A percentile compares a stretch with the other conserved stretches of the same genome.
Conservation (phyloP, 2,329 filamentous ascomycete genomes). For the Pyrenochaeta sp. region DNA sequence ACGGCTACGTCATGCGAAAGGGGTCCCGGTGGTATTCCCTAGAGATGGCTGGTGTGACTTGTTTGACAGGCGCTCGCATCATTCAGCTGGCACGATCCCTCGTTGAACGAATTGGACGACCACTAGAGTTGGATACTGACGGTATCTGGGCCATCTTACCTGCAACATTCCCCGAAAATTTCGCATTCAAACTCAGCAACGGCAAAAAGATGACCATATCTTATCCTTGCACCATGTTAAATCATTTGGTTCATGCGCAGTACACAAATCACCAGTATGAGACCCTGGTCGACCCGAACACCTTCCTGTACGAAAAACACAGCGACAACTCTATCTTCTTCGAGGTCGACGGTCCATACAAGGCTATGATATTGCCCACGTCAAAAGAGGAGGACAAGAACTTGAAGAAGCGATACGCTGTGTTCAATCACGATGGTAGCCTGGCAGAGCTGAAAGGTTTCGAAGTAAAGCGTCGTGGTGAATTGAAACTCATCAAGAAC, state of each 20-base stretch:
- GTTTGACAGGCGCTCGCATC: conserved; percentile 92
- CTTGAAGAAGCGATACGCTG: conserved; percentile 97
- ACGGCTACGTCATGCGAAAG: conserved; percentile 99
- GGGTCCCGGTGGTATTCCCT: conserved; percentile 98
- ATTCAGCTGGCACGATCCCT: conserved; percentile 95
- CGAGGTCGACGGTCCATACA: conserved; percentile 97
- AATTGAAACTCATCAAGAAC: conserved; percentile 99
- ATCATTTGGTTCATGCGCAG: conserved; percentile 90
- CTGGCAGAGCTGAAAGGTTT: conserved; percentile 96
- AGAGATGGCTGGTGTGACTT: conserved; percentile 99
- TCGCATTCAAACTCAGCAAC: conserved; percentile 89
- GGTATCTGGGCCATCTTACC: conserved; percentile 99
- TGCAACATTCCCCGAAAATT: conserved; percentile 95
- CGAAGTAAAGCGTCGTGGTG: conserved; percentile 95
- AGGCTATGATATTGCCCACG: conserved; percentile 94
- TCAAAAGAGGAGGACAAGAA: conserved; percentile 99
- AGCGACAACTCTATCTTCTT: conserved; percentile 99
- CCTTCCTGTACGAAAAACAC: conserved; percentile 92
- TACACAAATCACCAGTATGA: conserved; percentile 99
- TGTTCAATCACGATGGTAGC: conserved; percentile 97
- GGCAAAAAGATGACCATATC: conserved; percentile 97
- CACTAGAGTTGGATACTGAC: conserved; percentile 94
- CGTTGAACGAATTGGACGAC: conserved; percentile 90
- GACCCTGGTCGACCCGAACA: conserved; percentile 78
- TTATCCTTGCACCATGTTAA: conserved; percentile 98